Conservation (phyloP, 2,329 filamentous ascomycete species). For the Fusarium sulawesiense region DNA sequence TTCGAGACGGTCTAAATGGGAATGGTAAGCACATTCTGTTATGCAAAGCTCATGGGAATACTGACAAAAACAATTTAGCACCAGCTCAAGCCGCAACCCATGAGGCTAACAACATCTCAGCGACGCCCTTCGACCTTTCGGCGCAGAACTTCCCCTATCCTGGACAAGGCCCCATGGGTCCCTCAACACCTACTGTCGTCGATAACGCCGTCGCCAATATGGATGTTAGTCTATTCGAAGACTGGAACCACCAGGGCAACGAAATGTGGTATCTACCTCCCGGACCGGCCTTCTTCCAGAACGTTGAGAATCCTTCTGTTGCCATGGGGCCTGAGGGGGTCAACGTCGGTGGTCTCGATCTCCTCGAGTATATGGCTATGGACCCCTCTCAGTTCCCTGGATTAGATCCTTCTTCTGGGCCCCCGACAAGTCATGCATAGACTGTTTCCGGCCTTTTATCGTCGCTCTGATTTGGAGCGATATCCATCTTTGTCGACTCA, state of each 20-base stretch:
- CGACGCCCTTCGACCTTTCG: slow-evolving; percentile 70
- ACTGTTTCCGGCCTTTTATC: not conserved
- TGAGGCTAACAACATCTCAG: slow-evolving; percentile 67
- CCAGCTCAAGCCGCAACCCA: slow-evolving; percentile 49
- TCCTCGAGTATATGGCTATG: slow-evolving; percentile 76
- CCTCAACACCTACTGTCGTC: slow-evolving; percentile 60
- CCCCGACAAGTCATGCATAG: slow-evolving; percentile 36
- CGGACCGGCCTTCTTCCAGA: slow-evolving; percentile 73
- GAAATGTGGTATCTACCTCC: slow-evolving; percentile 77
- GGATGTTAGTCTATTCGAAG: slow-evolving; percentile 61
- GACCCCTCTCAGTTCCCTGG: slow-evolving; percentile 59
- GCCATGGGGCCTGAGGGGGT: slow-evolving; percentile 76
- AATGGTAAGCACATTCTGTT: slow-evolving; percentile 48
- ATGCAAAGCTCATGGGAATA: not conserved
- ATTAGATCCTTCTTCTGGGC: slow-evolving; percentile 45
- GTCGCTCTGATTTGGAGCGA: not conserved
- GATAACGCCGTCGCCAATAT: slow-evolving; percentile 47
- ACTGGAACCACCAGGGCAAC: slow-evolving; percentile 66
- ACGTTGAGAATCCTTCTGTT: slow-evolving; percentile 69
- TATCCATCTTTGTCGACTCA: not conserved
- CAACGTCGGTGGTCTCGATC: slow-evolving; percentile 73
- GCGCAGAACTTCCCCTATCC: slow-evolving; percentile 66
- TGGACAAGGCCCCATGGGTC: slow-evolving; percentile 61
- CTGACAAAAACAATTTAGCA: slow-evolving; percentile 47
- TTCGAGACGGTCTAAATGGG: slow-evolving; percentile 55